Conservation (phyloP, 768 basidiomycete genomes). For the Tricholoma bakamatsutake region DNA sequence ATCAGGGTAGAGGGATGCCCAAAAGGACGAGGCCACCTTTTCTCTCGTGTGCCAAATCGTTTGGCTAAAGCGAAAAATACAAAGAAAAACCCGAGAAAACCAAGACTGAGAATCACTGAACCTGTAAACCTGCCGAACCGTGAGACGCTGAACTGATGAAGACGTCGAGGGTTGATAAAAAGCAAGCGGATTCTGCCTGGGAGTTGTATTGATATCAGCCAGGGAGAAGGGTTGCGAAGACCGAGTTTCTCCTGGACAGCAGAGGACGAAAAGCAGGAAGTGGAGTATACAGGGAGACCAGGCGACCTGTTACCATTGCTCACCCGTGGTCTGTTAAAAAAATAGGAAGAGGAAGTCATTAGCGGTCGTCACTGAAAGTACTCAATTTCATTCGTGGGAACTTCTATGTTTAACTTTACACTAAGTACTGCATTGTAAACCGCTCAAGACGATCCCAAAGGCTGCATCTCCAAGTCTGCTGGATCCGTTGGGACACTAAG, state of each 20-base stretch:
- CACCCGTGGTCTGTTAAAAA: slow-evolving; percentile 30
- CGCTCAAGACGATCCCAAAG: slow-evolving; percentile 11
- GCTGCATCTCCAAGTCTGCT: slow-evolving; percentile 73
- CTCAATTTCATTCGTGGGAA: not conserved
- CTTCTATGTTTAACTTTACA: not conserved
- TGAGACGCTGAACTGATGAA: slow-evolving; percentile 50
- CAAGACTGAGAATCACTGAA: slow-evolving; percentile 43
- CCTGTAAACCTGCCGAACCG: slow-evolving; percentile 59
- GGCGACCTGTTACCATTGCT: slow-evolving; percentile 38
- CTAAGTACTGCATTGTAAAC: not conserved
- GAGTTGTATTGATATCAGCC: slow-evolving; percentile 57
- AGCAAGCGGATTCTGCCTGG: slow-evolving; percentile 57
- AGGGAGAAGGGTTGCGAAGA: slow-evolving; percentile 41
- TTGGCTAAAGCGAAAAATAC: slow-evolving; percentile 53
- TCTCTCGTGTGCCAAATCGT: slow-evolving; percentile 55
- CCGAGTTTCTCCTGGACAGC: slow-evolving; percentile 64
- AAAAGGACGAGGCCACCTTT: slow-evolving; percentile 56
- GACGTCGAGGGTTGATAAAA: slow-evolving; percentile 53
- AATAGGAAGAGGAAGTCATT: slow-evolving; percentile 40
- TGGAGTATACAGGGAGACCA: slow-evolving; percentile 28
- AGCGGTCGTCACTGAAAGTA: not conserved
- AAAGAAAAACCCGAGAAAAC: slow-evolving; percentile 29
- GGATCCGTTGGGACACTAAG: slow-evolving; percentile 77
- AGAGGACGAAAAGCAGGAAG: slow-evolving; percentile 33
- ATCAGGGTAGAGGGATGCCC: slow-evolving; percentile 68